A percentile compares a stretch with the other conserved stretches of the same genome.
Conservation (phyloP, 2,329 filamentous ascomycete species). For the Neofusicoccum laricinum region DNA sequence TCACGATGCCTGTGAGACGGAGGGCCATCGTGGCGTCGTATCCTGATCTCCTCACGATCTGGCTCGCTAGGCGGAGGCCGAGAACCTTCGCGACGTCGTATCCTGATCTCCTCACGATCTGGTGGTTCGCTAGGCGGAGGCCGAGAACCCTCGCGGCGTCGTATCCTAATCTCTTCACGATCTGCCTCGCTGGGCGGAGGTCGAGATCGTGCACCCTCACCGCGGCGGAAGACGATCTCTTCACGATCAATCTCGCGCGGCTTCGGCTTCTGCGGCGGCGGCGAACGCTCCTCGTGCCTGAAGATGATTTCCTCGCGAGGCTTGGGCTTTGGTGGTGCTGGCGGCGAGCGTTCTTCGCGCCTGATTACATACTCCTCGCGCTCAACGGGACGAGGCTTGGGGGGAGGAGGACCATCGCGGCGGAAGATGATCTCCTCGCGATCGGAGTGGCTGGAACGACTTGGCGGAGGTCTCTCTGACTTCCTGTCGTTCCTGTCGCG, state of each 20-base stretch:
- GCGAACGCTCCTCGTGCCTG: constrained; percentile 8
- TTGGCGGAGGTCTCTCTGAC: constrained; percentile 22
- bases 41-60: constrained; percentile 48
- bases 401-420: constrained; percentile 21
- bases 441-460: constrained; percentile 24
- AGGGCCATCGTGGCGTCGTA: constrained; percentile 39
- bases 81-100: constrained; percentile 39
- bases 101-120: constrained; percentile 48
- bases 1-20: constrained; percentile 22
- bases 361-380: constrained; percentile 20
- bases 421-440: constrained; percentile 39
- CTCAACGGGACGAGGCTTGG: constrained; percentile 28
- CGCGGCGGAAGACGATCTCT: constrained; percentile 44
- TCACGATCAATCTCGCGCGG: constrained; percentile 34
- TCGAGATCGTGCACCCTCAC: constrained; percentile 33
- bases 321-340: constrained; percentile 23
- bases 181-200: constrained; percentile 35
- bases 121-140: constrained; percentile 34
- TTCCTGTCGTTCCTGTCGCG: constrained; percentile 28
- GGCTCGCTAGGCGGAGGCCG: constrained; percentile 34
- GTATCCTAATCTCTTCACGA: constrained; percentile 49
- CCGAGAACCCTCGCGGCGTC: constrained; percentile 35
- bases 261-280: neutral
- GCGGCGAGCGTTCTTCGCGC: constrained; percentile 22
- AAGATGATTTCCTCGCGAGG: constrained; percentile 25